Evolutionary conservation across 2,329 filamentous ascomycete genomes (phyloP), one percentile per base, ranked within the genome.

Genomic region (Paraphaeosphaeria sporulosa): DNA sequence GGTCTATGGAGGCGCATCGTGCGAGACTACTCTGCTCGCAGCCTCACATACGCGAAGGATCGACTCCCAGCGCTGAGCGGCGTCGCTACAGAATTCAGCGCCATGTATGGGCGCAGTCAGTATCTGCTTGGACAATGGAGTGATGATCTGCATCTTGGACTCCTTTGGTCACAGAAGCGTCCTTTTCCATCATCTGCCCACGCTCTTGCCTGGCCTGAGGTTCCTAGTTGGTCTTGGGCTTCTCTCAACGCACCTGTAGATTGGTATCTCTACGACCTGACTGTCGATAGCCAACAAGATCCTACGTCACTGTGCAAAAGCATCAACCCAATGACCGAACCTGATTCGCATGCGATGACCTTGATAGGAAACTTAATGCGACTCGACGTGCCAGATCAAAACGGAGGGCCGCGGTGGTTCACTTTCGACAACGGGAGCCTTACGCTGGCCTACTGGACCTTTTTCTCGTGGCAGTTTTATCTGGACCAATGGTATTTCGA

Each of bases 161-260:
- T 47, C 6, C 44, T 47, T 15, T 47, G 44, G 44, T 25, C 21
- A 47, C 44, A 47, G 44, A 17, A 10, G 13, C 44, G n/a, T 47
- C 44, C 25, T 15, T 23, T 30, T 17, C 21, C 21, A 17, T 25
- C 25, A 8, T 47, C 44, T 17, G 15, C 44, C 2, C 25, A 30
- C 5, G 25, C 44, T 17, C 19, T 17, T 30, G 15, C 21, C 13
- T 30, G 30, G 23, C 25, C 19, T 9, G 27, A 51, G 32, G 13
- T 32, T 51, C 48, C 48, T 12, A 51, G 48, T 34, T 51, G 48
- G 32, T 51, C 25, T 30, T 51, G 48, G 48, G 48, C 19, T 10
- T 51, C 48, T 21, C 25, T 51, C 15, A 32, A 34, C 15, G 21
- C n/a, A 30, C 48, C 32, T 15, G 48, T 51, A 1, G 13, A 34